Evolutionary conservation across 371 early-diverging fungal genomes (phyloP).

Genomic region (Ecytonucleospora hepatopenaei): DNA sequence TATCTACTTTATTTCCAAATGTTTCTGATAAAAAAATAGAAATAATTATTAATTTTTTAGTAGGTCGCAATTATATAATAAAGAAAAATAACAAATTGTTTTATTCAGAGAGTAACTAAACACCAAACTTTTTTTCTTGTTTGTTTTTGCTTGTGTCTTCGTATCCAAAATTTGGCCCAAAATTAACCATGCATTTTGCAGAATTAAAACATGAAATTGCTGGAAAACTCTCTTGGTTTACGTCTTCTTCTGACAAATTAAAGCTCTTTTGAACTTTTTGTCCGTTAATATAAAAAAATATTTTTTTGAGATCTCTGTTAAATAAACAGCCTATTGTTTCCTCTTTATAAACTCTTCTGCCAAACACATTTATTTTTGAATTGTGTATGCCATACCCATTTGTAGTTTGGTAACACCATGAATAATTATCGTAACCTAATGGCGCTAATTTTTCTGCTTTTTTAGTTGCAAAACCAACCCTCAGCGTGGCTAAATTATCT

Average conservation of each 20-base stretch:
- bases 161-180: slow-evolving; percentile 27
- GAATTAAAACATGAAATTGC: slow-evolving; percentile 13
- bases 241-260: background rate
- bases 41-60: slow-evolving; percentile 41
- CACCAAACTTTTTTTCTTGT: no score
- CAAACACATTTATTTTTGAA: slow-evolving; percentile 10
- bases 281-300: background rate
- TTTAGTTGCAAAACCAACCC: slow-evolving; percentile 22
- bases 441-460: slow-evolving; percentile 20
- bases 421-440: slow-evolving; percentile 21
- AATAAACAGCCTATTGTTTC: slow-evolving; percentile 9
- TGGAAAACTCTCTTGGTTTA: background rate
- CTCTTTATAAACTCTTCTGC: background rate
- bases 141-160: background rate
- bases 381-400: slow-evolving; percentile 32
- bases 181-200: background rate
- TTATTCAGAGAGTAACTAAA: background rate
- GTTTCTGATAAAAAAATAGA: slow-evolving; percentile 30
- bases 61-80: slow-evolving; percentile 37
- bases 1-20: slow-evolving; percentile 16
- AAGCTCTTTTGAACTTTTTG: background rate
- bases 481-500: background rate
- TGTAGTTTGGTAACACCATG: slow-evolving; percentile 18
- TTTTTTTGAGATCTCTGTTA: no score
- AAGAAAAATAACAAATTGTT: slow-evolving; percentile 12